These are phyloP conservation scores for Malassezia sympodialis DNA, from an alignment of 1,284 basidiomycete species.

Conservation along the genomic window DNA sequence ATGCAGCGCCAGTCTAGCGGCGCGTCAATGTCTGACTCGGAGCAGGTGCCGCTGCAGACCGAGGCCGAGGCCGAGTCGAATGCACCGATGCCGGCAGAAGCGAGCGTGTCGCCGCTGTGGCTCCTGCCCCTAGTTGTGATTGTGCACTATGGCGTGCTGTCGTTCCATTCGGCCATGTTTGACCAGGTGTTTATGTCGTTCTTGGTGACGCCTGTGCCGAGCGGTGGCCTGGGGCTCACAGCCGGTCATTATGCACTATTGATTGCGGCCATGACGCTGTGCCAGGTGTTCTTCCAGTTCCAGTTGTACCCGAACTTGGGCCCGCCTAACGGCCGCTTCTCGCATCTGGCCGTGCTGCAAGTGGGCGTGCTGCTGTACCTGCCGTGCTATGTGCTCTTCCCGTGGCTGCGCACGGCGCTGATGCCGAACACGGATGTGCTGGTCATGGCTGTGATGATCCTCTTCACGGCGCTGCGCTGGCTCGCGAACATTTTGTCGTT, in stretches of 20 bases:
- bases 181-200: slow-evolving; percentile 49
- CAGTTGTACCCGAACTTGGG: slow-evolving; percentile 60
- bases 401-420: slow-evolving; percentile 51
- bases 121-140: slow-evolving; percentile 42
- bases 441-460: slow-evolving; percentile 51
- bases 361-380: slow-evolving; percentile 28
- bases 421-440: slow-evolving; percentile 47
- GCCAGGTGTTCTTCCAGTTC: slow-evolving; percentile 40
- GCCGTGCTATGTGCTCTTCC: slow-evolving; percentile 36
- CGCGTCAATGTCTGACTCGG: background rate
- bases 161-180: slow-evolving; percentile 46
- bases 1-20: background rate
- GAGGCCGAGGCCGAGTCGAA: background rate
- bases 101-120: slow-evolving; percentile 21
- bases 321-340: slow-evolving; percentile 31
- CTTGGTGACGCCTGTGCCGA: slow-evolving; percentile 41
- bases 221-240: slow-evolving; percentile 44
- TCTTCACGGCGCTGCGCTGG: slow-evolving; percentile 47
- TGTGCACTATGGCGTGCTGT: slow-evolving; percentile 42
- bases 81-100: background rate
- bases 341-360: slow-evolving; percentile 45
- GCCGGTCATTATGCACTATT: slow-evolving; percentile 47
- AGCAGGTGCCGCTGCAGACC: background rate
- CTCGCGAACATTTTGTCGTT: slow-evolving; percentile 49
- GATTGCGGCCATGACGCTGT: slow-evolving; percentile 45